These are phyloP conservation scores for Reutealis trisperma DNA, from an alignment of 345 rosid species.

Conservation along the genomic window DNA sequence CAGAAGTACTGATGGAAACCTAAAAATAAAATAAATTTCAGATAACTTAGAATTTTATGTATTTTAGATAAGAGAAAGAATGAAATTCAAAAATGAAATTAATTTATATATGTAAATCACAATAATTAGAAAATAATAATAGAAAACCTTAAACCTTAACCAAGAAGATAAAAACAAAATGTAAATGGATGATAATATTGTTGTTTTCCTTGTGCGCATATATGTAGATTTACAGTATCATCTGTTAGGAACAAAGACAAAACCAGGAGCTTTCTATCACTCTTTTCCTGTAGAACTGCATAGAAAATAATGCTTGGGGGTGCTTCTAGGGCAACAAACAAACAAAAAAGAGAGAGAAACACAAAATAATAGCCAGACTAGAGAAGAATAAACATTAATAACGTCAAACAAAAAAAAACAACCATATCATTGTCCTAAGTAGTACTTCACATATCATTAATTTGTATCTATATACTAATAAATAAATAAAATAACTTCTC, in stretches of 20 bases:
- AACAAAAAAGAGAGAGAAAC: neutral
- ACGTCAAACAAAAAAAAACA: neutral
- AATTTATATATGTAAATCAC: no score
- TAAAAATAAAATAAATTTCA: no score
- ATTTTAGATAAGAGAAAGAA: no score
- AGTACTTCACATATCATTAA: neutral
- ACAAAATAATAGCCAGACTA: neutral
- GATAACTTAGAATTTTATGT: no score
- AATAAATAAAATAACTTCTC: no score
- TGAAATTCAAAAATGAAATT: no score
- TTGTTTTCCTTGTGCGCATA: no score
- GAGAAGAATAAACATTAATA: neutral
- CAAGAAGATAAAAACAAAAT: no score
- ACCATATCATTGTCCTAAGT: neutral
- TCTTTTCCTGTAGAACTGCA: neutral
- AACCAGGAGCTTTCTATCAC: neutral
- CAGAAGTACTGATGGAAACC: no score
- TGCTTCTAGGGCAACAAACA: slow-evolving; percentile 12
- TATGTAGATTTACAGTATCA: neutral
- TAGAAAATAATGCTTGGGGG: slow-evolving; percentile 4
- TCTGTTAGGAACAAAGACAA: neutral
- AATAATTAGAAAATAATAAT: no score
- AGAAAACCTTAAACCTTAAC: no score
- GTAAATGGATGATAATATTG: no score
- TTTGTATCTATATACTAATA: slow-evolving; percentile 1